These are phyloP conservation scores for Teunomyces kruisii DNA, from an alignment of 805 yeast species.

Conservation along the genomic window DNA sequence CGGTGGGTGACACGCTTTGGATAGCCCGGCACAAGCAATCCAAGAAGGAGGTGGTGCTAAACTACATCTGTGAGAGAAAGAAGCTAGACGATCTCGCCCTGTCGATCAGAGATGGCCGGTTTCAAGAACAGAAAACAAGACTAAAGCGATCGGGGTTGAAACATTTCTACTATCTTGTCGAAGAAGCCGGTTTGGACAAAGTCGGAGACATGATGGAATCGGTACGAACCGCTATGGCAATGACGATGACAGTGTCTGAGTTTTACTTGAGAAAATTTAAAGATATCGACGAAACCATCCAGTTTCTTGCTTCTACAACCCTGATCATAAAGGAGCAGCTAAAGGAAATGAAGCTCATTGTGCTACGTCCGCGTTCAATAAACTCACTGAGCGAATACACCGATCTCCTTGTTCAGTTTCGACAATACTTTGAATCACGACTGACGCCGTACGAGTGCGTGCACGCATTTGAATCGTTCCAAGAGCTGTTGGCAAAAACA, in stretches of 20 bases:
- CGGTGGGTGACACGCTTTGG: slow-evolving; percentile 92
- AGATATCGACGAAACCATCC: slow-evolving; percentile 72
- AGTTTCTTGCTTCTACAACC: slow-evolving; percentile 44
- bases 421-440: slow-evolving; percentile 41
- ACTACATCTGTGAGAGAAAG: slow-evolving; percentile 88
- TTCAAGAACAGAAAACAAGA: slow-evolving; percentile 81
- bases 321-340: slow-evolving; percentile 42
- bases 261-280: slow-evolving; percentile 70
- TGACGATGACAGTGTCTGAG: slow-evolving; percentile 61
- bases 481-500: slow-evolving; percentile 67
- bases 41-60: slow-evolving; percentile 64
- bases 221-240: slow-evolving; percentile 72
- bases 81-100: slow-evolving; percentile 79
- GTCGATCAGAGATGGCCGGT: slow-evolving; percentile 87
- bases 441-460: slow-evolving; percentile 34
- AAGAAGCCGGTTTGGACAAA: slow-evolving; percentile 54
- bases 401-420: slow-evolving; percentile 39
- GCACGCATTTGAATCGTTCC: slow-evolving; percentile 46
- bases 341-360: slow-evolving; percentile 34
- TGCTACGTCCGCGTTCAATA: slow-evolving; percentile 51
- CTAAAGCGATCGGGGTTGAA: slow-evolving; percentile 66
- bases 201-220: slow-evolving; percentile 55
- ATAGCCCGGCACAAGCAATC: slow-evolving; percentile 66
- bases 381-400: slow-evolving; percentile 52
- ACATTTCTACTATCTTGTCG: slow-evolving; percentile 74